Conservation (phyloP, 345 rosid species). For the Salix viminalis region DNA sequence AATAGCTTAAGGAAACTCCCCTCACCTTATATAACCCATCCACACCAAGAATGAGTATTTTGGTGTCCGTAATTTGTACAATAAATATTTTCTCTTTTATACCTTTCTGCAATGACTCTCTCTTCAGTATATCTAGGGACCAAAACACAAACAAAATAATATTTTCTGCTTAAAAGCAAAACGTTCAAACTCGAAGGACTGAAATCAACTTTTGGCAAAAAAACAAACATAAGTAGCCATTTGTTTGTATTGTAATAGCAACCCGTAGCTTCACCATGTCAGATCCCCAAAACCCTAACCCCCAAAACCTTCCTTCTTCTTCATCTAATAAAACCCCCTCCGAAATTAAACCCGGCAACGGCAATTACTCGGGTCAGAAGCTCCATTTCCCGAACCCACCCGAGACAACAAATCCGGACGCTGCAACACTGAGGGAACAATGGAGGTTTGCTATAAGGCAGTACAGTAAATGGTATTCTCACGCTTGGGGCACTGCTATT, state of each 20-base stretch:
- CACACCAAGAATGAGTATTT: no score
- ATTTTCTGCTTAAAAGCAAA: no score
- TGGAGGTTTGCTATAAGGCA: slow-evolving; percentile 76
- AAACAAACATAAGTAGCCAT: not conserved
- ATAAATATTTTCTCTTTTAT: no score
- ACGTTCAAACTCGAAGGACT: no score
- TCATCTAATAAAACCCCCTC: not conserved
- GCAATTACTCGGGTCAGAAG: slow-evolving; percentile 37
- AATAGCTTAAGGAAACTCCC: no score
- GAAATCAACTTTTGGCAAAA: not conserved
- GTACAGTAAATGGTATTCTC: slow-evolving; percentile 77
- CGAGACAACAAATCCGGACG: slow-evolving; percentile 58
- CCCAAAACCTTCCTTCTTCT: not conserved
- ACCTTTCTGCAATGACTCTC: no score
- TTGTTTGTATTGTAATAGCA: no score
- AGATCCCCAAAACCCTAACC: not conserved
- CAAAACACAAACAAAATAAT: no score
- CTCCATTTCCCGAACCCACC: slow-evolving; percentile 55
- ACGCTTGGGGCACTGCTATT: slow-evolving; percentile 91
- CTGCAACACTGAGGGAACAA: slow-evolving; percentile 73
- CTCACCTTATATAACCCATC: no score
- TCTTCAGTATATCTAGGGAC: no score
- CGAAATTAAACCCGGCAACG: not conserved
- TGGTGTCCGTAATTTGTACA: no score
- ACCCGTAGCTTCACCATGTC: not conserved